phyloP scores from a whole-genome alignment of 129 eudicot species.

The Flaveria sonorensis region DNA sequence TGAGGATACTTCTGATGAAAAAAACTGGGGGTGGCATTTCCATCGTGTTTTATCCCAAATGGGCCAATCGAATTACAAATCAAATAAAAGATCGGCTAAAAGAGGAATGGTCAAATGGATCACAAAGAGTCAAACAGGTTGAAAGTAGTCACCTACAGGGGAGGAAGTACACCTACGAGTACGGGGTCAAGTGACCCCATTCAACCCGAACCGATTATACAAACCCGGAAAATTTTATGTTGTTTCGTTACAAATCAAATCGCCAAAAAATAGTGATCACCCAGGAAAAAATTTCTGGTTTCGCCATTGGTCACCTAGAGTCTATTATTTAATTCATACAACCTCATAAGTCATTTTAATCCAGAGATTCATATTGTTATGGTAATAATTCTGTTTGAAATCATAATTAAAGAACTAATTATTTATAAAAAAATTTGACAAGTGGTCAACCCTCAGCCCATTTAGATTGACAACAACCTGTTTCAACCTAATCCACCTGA shows the following conservation, averaged over 20 bases:
- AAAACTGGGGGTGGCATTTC: too few species aligned
- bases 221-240: too few species aligned
- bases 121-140: neutral
- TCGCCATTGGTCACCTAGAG: conserved; percentile 9
- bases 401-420: neutral
- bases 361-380: neutral
- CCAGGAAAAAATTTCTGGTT: too few species aligned
- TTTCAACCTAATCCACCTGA: neutral
- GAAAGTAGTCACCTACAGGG: too few species aligned
- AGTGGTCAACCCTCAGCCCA: conserved; percentile 3
- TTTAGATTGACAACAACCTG: neutral
- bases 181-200: too few species aligned
- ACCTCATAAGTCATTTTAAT: neutral
- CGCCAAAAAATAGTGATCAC: too few species aligned
- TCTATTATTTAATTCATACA: neutral
- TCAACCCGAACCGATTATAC: too few species aligned
- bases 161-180: too few species aligned
- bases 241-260: too few species aligned
- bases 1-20: neutral
- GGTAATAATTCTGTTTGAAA: neutral
- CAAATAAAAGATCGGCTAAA: too few species aligned
- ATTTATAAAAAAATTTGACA: neutral
- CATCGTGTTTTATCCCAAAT: too few species aligned
- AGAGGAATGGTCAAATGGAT: neutral
- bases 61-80: too few species aligned